Percentiles rank a stretch among this genome's conserved stretches.
Conservation (phyloP, 805 yeast species). For the Wickerhamomyces mucosus region DNA sequence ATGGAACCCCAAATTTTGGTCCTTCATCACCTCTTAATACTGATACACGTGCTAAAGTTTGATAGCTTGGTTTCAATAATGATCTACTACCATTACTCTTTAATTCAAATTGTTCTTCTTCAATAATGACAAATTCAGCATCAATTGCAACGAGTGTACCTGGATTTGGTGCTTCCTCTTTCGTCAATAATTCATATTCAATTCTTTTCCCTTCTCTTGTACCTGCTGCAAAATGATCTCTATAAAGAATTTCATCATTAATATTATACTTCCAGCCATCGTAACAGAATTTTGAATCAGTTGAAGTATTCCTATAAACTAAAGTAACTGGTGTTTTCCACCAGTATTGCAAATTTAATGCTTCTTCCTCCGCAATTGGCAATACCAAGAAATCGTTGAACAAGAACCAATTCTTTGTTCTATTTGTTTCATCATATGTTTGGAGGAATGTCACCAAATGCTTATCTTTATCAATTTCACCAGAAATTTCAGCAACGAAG, state of each 20-base stretch:
- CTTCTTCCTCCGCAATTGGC: conserved; percentile 68
- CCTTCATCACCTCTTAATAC: conserved; percentile 66
- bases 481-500: conserved; percentile 52
- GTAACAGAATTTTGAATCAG: conserved; percentile 35
- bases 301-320: conserved; percentile 45
- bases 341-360: conserved; percentile 54
- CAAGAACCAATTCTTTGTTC: conserved; percentile 53
- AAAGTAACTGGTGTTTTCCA: conserved; percentile 83
- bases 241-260: conserved; percentile 56
- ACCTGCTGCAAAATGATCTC: conserved; percentile 66
- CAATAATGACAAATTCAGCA: conserved; percentile 87
- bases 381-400: conserved; percentile 89
- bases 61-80: conserved; percentile 62
- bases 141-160: conserved; percentile 87
- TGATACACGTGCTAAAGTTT: conserved; percentile 82
- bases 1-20: conserved; percentile 58
- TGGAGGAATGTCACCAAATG: conserved; percentile 53
- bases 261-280: conserved; percentile 40
- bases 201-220: conserved; percentile 46
- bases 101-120: conserved; percentile 73
- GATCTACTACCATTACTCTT: conserved; percentile 61
- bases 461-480: conserved; percentile 36
- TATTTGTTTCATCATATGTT: conserved; percentile 26
- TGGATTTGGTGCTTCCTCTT: conserved; percentile 58
- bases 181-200: conserved; percentile 62